phyloP scores from a whole-genome alignment of 306 rosid genomes.

The Adenanthera pavonina region DNA sequence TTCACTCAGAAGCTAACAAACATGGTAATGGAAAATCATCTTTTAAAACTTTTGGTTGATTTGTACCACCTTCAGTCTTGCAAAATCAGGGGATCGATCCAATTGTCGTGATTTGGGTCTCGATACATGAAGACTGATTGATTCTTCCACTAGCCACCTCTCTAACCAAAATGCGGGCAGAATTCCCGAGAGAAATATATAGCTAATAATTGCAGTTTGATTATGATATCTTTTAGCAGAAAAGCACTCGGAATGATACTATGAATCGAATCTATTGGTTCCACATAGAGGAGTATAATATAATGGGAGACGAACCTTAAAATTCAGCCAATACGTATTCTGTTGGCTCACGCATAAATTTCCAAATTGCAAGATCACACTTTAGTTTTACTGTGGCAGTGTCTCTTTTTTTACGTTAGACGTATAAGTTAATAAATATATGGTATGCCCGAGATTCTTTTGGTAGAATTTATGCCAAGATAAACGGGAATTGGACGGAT shows the following conservation, averaged over 20 bases:
- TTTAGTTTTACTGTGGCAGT: constrained; percentile 12
- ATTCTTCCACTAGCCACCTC: constrained; percentile 16
- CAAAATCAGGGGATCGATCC: background rate
- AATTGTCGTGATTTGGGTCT: background rate
- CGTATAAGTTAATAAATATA: background rate
- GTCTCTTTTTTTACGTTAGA: constrained; percentile 12
- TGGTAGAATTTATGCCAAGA: constrained; percentile 21
- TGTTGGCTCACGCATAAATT: constrained; percentile 8
- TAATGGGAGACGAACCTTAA: constrained; percentile 13
- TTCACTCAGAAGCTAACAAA: background rate
- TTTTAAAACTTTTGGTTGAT: background rate
- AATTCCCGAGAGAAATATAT: background rate
- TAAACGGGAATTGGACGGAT: constrained; percentile 5
- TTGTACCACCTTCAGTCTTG: background rate
- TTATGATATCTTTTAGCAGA: constrained; percentile 5
- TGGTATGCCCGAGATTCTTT: background rate
- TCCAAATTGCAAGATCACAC: background rate
- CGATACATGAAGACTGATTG: background rate
- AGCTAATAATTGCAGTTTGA: background rate
- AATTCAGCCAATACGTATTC: constrained; percentile 1
- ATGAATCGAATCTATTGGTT: constrained; percentile 1
- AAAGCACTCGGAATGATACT: background rate
- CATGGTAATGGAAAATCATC: background rate
- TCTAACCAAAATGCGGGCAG: background rate
- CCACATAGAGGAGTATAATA: background rate